phyloP scores from a whole-genome alignment of 2,329 filamentous ascomycete species.

The Neonectria coccinea region DNA sequence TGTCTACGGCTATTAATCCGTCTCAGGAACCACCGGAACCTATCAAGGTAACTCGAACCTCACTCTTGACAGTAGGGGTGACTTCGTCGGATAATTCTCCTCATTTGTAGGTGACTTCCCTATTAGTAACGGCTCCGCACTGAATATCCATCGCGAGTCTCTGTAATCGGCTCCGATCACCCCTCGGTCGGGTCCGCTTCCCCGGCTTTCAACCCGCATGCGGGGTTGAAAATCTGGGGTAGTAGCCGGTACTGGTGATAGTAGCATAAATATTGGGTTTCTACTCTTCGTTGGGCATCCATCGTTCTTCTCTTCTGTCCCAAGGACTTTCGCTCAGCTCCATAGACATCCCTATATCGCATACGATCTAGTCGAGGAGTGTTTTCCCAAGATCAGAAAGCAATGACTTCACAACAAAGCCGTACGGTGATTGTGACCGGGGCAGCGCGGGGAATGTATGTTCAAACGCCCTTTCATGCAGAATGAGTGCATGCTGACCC shows the following conservation, averaged over 20 bases:
- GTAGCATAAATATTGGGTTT: background rate
- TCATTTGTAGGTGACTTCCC: background rate
- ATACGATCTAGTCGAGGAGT: background rate
- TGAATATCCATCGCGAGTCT: background rate
- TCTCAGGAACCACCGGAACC: too few species aligned
- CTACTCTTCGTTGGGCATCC: background rate
- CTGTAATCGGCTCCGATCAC: background rate
- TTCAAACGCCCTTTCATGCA: background rate
- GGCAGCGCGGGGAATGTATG: constrained; percentile 25
- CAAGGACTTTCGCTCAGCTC: background rate
- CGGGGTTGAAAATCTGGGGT: background rate
- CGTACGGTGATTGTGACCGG: constrained; percentile 26
- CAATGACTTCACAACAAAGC: constrained; percentile 7
- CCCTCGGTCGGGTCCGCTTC: background rate
- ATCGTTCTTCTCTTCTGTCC: background rate
- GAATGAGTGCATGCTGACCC: background rate
- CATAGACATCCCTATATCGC: background rate
- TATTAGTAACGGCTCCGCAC: background rate
- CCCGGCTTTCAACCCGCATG: background rate
- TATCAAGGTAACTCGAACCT: too few species aligned
- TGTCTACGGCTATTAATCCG: too few species aligned
- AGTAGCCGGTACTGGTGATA: background rate
- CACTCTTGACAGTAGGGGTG: too few species aligned
- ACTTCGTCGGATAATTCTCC: too few species aligned
- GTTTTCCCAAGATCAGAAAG: background rate